Evolutionary conservation across 805 yeast genomes (phyloP).

Genomic region (Wickerhamomyces subpelliculosus): DNA sequence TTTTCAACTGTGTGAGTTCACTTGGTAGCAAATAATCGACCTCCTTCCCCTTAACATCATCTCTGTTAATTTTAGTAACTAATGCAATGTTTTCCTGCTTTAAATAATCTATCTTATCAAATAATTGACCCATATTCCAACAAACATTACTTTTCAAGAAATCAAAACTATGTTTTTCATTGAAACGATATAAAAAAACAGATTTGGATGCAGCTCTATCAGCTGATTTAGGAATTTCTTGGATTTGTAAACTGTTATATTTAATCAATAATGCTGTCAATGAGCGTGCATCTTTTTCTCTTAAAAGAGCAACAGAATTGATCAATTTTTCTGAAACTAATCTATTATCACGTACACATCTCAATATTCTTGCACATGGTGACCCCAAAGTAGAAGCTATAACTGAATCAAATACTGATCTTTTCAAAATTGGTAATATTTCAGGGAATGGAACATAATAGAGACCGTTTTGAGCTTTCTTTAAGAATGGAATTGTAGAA

Average conservation of each 20-base stretch:
- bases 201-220: constrained; percentile 91
- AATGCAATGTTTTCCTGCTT: constrained; percentile 59
- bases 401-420: constrained; percentile 47
- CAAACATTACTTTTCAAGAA: constrained; percentile 40
- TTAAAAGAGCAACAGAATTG: constrained; percentile 67
- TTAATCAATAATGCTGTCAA: constrained; percentile 60
- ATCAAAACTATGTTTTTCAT: constrained; percentile 42
- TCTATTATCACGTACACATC: constrained; percentile 65
- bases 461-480: constrained; percentile 46
- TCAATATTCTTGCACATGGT: constrained; percentile 63
- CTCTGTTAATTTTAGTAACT: constrained; percentile 77
- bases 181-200: constrained; percentile 72
- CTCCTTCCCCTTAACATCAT: constrained; percentile 83
- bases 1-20: constrained; percentile 66
- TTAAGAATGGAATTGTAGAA: constrained; percentile 52
- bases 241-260: constrained; percentile 74
- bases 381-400: constrained; percentile 57
- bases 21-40: constrained; percentile 63
- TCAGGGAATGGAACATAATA: constrained; percentile 59
- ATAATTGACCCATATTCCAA: constrained; percentile 38
- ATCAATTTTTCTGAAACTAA: constrained; percentile 82
- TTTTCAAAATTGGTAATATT: constrained; percentile 39
- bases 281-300: constrained; percentile 69
- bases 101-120: constrained; percentile 46
- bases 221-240: constrained; percentile 87